These are phyloP conservation scores for Teratosphaeria viscida DNA, from an alignment of 2,329 filamentous ascomycete species.

Conservation along the genomic window DNA sequence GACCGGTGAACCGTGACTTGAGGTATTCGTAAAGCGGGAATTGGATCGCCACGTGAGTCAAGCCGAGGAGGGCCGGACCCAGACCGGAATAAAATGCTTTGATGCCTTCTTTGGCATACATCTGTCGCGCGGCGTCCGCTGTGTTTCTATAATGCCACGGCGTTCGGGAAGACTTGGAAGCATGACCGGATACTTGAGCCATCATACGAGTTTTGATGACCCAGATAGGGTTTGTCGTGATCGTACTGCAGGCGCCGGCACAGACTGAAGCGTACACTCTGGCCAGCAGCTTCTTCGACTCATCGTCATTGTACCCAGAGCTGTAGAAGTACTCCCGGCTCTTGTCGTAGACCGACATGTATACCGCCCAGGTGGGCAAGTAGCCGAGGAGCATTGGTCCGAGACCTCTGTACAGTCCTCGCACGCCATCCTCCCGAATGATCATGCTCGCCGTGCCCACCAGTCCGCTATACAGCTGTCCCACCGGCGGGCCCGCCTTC, in stretches of 20 bases:
- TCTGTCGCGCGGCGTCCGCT: slow-evolving; percentile 83
- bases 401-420: slow-evolving; percentile 84
- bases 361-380: slow-evolving; percentile 94
- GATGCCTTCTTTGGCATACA: slow-evolving; percentile 86
- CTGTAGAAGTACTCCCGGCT: slow-evolving; percentile 65
- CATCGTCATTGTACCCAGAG: slow-evolving; percentile 46
- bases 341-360: slow-evolving; percentile 91
- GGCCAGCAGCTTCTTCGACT: slow-evolving; percentile 48
- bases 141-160: slow-evolving; percentile 89
- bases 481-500: slow-evolving; percentile 27
- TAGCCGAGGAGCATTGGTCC: slow-evolving; percentile 94
- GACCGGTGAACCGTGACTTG: slow-evolving; percentile 80
- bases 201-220: slow-evolving; percentile 97
- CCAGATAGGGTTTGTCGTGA: slow-evolving; percentile 97
- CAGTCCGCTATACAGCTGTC: slow-evolving; percentile 68
- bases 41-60: slow-evolving; percentile 93
- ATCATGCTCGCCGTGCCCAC: slow-evolving; percentile 78
- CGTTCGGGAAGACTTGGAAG: slow-evolving; percentile 47
- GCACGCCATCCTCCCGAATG: slow-evolving; percentile 75
- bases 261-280: slow-evolving; percentile 84
- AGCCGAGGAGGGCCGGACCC: slow-evolving; percentile 78
- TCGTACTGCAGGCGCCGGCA: slow-evolving; percentile 83
- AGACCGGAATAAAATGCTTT: slow-evolving; percentile 91
- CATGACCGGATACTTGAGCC: slow-evolving; percentile 66
- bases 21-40: slow-evolving; percentile 94